A percentile compares a stretch with the other conserved stretches of the same genome.
phyloP scores from a whole-genome alignment of 1,284 basidiomycete genomes.

The Boletus semigastroideus region DNA sequence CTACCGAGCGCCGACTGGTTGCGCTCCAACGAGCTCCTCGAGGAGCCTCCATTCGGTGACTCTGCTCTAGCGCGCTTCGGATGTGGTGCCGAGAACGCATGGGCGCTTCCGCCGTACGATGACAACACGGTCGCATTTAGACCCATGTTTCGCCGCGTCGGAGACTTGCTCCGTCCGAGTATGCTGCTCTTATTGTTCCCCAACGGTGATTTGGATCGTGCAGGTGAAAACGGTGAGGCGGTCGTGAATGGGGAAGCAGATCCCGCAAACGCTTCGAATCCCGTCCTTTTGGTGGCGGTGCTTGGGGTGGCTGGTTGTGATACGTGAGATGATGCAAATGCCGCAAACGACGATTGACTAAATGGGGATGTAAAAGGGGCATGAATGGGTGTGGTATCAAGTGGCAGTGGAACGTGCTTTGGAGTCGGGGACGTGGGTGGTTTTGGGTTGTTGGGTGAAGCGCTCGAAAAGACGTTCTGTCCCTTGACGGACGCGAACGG shows the following conservation, averaged over 20 bases:
- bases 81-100: slow-evolving; percentile 47
- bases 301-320: slow-evolving; percentile 27
- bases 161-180: slow-evolving; percentile 48
- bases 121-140: slow-evolving; percentile 55
- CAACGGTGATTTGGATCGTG: slow-evolving; percentile 52
- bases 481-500: slow-evolving; percentile 70
- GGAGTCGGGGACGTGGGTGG: slow-evolving; percentile 9
- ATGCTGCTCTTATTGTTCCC: slow-evolving; percentile 30
- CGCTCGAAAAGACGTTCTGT: slow-evolving; percentile 53
- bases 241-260: slow-evolving; percentile 60
- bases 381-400: slow-evolving; percentile 21
- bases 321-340: slow-evolving; percentile 28
- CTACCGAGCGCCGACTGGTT: slow-evolving; percentile 19
- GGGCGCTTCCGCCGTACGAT: slow-evolving; percentile 52
- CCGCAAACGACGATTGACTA: slow-evolving; percentile 29
- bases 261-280: slow-evolving; percentile 64
- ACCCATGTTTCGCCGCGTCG: slow-evolving; percentile 39
- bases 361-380: slow-evolving; percentile 24
- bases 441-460: slow-evolving; percentile 38
- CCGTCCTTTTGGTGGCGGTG: slow-evolving; percentile 49
- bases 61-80: slow-evolving; percentile 53
- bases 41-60: slow-evolving; percentile 45
- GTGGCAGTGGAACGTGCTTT: slow-evolving; percentile 18
- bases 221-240: slow-evolving; percentile 28
- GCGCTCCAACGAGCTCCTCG: slow-evolving; percentile 45